These are phyloP conservation scores for Cladosporium velox DNA, from an alignment of 2,329 filamentous ascomycete genomes.

Conservation along the genomic window DNA sequence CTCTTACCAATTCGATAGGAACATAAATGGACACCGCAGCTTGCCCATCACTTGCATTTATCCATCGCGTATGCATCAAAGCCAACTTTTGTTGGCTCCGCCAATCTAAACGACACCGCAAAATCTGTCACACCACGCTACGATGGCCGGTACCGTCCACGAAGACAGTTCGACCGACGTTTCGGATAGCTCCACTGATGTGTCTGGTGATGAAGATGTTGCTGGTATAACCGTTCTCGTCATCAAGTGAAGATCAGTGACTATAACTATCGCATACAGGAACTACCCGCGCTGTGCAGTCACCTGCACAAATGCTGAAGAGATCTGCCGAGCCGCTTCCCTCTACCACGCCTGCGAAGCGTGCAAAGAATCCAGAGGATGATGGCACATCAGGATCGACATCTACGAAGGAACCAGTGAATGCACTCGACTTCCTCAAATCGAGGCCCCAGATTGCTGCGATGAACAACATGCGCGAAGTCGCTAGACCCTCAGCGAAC, in stretches of 20 bases:
- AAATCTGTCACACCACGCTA: constrained; percentile 20
- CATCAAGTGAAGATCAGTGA: constrained; percentile 5
- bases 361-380: neutral
- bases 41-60: neutral
- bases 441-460: constrained; percentile 26
- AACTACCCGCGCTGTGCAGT: neutral
- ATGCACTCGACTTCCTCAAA: constrained; percentile 27
- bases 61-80: neutral
- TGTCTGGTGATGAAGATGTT: constrained; percentile 46
- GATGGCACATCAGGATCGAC: neutral
- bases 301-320: neutral
- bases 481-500: no score
- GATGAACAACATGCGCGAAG: constrained; percentile 14
- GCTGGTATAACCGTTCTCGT: constrained; percentile 41
- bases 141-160: constrained; percentile 38
- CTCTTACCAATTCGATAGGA: neutral
- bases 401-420: neutral
- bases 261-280: constrained; percentile 4
- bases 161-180: constrained; percentile 15
- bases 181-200: constrained; percentile 11
- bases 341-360: neutral
- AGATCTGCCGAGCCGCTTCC: neutral
- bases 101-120: neutral
- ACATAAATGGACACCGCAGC: neutral
- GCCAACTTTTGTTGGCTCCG: neutral